Percentiles rank a stretch among this genome's conserved stretches.
phyloP scores from a whole-genome alignment of 768 basidiomycete species.

The Piloderma croceum region DNA sequence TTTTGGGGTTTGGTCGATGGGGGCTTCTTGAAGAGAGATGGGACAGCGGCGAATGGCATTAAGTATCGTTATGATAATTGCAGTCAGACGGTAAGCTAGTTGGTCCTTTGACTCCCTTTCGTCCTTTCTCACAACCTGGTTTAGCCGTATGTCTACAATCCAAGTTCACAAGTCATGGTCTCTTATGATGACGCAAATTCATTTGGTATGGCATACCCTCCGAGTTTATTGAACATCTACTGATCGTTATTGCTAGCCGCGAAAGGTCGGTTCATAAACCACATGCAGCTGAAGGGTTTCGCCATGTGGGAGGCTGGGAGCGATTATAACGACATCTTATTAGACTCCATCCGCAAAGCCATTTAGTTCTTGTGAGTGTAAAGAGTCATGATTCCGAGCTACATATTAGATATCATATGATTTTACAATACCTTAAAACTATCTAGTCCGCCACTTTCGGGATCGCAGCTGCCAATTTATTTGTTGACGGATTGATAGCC shows the following conservation, averaged over 20 bases:
- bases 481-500: no score
- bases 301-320: slow-evolving; percentile 70
- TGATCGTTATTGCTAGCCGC: slow-evolving; percentile 35
- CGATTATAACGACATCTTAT: slow-evolving; percentile 54
- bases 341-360: slow-evolving; percentile 51
- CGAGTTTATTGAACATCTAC: background rate
- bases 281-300: slow-evolving; percentile 55
- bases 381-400: no score
- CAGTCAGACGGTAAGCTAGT: slow-evolving; percentile 61
- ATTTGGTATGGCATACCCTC: slow-evolving; percentile 33
- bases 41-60: slow-evolving; percentile 45
- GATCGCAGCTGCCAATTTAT: no score
- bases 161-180: slow-evolving; percentile 47
- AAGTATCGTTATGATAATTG: slow-evolving; percentile 55
- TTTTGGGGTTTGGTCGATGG: slow-evolving; percentile 57
- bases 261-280: slow-evolving; percentile 58
- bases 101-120: slow-evolving; percentile 1
- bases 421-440: no score
- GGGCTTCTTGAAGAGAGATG: slow-evolving; percentile 47
- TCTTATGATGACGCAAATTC: slow-evolving; percentile 63
- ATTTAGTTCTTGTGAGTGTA: no score
- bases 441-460: no score
- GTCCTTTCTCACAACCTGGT: background rate
- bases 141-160: slow-evolving; percentile 67
- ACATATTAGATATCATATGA: no score